These are phyloP conservation scores for Cucurbita argyrosperma DNA, from an alignment of 306 rosid species.

Conservation along the genomic window DNA sequence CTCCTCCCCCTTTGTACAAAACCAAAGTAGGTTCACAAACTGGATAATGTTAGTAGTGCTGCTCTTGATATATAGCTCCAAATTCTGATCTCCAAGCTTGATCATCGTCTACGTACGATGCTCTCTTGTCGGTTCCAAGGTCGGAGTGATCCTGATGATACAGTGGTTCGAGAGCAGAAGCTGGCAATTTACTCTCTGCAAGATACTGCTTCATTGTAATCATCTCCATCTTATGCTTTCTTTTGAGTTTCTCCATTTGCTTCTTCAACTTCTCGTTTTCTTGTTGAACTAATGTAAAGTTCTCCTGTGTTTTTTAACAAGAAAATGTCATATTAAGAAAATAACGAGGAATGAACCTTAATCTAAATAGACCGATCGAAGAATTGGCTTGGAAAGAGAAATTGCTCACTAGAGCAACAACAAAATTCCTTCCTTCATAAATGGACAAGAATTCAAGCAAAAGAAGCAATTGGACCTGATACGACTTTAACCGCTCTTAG, in stretches of 20 bases:
- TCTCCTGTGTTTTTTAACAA: constrained; percentile 41
- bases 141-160: constrained; percentile 42
- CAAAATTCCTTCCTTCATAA: too few relatives aligned
- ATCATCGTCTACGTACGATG: constrained; percentile 41
- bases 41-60: constrained; percentile 22
- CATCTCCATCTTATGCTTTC: constrained; percentile 93
- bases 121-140: constrained; percentile 13
- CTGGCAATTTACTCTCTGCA: constrained; percentile 78
- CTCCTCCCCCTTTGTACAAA: background rate
- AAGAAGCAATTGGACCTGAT: too few relatives aligned
- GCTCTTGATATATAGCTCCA: constrained; percentile 93
- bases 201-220: constrained; percentile 82
- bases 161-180: constrained; percentile 61
- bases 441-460: too few relatives aligned
- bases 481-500: too few relatives aligned
- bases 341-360: too few relatives aligned
- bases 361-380: too few relatives aligned
- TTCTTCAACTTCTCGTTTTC: constrained; percentile 64
- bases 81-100: constrained; percentile 93
- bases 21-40: background rate
- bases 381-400: too few relatives aligned
- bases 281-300: constrained; percentile 33
- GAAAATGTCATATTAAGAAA: background rate
- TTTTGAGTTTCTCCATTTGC: constrained; percentile 77
- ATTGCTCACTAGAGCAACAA: too few relatives aligned